These are phyloP conservation scores for Escallonia rubra DNA, from an alignment of 129 eudicot genomes.

Conservation along the genomic window DNA sequence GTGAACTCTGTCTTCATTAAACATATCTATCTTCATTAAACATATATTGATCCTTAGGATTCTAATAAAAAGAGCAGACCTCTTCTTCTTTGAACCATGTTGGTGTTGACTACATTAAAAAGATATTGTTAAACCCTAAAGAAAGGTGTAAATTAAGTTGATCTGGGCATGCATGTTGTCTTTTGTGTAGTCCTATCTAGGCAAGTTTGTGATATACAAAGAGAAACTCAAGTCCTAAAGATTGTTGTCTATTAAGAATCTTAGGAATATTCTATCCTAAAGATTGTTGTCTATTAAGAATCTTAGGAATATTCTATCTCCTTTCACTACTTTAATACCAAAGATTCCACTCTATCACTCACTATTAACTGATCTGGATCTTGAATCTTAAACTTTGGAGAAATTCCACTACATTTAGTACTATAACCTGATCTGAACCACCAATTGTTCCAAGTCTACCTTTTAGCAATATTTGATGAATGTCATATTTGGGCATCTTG, in stretches of 20 bases:
- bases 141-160: neutral
- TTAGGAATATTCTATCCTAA: too few relatives aligned
- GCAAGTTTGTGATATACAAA: neutral
- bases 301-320: slow-evolving; percentile 6
- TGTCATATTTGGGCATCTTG: neutral
- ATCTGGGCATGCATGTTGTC: slow-evolving; percentile 5
- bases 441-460: neutral
- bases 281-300: too few relatives aligned
- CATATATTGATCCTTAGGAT: neutral
- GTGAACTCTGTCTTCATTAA: neutral
- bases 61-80: slow-evolving; percentile 1
- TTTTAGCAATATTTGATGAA: neutral
- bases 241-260: neutral
- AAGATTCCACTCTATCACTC: too few relatives aligned
- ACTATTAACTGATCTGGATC: neutral
- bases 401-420: neutral
- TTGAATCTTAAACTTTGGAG: neutral
- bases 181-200: neutral
- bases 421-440: neutral
- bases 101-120: slow-evolving; percentile 11
- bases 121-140: slow-evolving; percentile 5
- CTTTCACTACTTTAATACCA: neutral
- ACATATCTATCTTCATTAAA: too few relatives aligned
- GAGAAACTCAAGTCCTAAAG: neutral
- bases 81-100: neutral